A percentile compares a stretch with the other conserved stretches of the same genome.
These are phyloP conservation scores for Leccinum uliginosum DNA, from an alignment of 768 basidiomycete genomes.

Conservation along the genomic window DNA sequence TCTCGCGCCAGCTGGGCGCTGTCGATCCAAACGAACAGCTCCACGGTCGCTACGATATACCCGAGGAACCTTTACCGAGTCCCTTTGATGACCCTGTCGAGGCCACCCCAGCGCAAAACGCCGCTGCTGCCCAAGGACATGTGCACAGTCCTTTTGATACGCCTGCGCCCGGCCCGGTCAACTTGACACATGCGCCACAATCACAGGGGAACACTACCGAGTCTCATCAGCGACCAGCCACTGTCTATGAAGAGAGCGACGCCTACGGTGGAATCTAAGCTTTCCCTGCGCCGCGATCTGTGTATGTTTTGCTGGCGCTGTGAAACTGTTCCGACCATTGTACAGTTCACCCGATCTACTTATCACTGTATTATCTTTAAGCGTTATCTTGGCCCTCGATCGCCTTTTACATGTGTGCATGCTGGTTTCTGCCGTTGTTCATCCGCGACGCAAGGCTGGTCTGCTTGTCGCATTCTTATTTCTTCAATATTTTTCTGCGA, in stretches of 20 bases:
- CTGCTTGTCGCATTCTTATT: slow-evolving; percentile 17
- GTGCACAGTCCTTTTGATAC: slow-evolving; percentile 20
- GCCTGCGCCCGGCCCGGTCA: slow-evolving; percentile 7
- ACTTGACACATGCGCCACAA: slow-evolving; percentile 11
- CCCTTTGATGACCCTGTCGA: slow-evolving; percentile 25
- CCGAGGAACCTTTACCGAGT: slow-evolving; percentile 23
- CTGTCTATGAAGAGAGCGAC: slow-evolving; percentile 58
- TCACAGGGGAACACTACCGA: slow-evolving; percentile 6
- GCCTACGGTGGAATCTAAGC: slow-evolving; percentile 65
- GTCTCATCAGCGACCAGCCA: slow-evolving; percentile 39
- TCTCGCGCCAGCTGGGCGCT: slow-evolving; percentile 50
- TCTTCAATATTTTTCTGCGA: background rate
- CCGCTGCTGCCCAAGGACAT: slow-evolving; percentile 32
- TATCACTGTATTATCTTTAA: slow-evolving; percentile 24
- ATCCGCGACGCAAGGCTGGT: slow-evolving; percentile 24
- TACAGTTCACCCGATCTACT: slow-evolving; percentile 17
- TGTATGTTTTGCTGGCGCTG: slow-evolving; percentile 10
- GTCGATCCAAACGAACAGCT: slow-evolving; percentile 20
- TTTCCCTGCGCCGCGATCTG: background rate
- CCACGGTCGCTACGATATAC: slow-evolving; percentile 14
- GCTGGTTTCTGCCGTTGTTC: slow-evolving; percentile 24
- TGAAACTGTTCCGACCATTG: slow-evolving; percentile 13
- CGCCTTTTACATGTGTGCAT: slow-evolving; percentile 9
- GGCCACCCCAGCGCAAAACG: slow-evolving; percentile 14
- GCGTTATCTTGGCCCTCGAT: background rate